Evolutionary conservation across 2,329 filamentous ascomycete species (phyloP), one percentile per base, ranked within the genome.

Genomic region (Aspergillus sp.): DNA sequence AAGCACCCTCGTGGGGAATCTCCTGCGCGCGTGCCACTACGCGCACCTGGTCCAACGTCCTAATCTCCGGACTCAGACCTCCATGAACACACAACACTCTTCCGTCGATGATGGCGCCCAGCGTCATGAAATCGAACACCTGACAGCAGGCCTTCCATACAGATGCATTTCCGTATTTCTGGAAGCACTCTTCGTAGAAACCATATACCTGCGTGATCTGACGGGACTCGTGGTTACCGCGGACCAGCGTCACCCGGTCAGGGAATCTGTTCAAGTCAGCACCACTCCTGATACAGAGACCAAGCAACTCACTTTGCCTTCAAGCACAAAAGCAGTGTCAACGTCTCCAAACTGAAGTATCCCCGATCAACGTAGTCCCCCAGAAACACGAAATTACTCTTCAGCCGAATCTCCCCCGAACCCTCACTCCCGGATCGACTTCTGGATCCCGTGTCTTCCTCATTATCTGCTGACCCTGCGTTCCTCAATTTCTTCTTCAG

Each of bases 131-230:
- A 66, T 88, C 85, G 61, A 88, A 88, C 39, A 88, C 82, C 66
- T 88, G 84, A 59, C 84, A 88, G 66, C 85, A 88, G 45, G 83
- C 84, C 68, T 88, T 88, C 85, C 85, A 88, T 46, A 88, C 85
- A 27, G 83, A 85, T 5, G 85, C 84, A 65, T 87, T 88, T 51
- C 84, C 84, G 60, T 88, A 88, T 64, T 88, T 88, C 57, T 84
- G 82, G 57, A 86, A 78, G 61, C 85, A 88, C 63, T 88, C 85
- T 62, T 88, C 85, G 67, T 88, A 88, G 67, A 88, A 88, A 25
- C 85, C 85, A 63, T 88, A 88, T 12, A 88, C 85, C 63, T 87
- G 84, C 12, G 85, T 88, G 58, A 88, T 88, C 64, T 88, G 85
- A 41, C 85, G 81, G 38, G 84, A 87, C 64, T 88, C 85, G 66